Evolutionary conservation across 441 rosid species (phyloP).

Genomic region (Bruguiera hainesii): DNA sequence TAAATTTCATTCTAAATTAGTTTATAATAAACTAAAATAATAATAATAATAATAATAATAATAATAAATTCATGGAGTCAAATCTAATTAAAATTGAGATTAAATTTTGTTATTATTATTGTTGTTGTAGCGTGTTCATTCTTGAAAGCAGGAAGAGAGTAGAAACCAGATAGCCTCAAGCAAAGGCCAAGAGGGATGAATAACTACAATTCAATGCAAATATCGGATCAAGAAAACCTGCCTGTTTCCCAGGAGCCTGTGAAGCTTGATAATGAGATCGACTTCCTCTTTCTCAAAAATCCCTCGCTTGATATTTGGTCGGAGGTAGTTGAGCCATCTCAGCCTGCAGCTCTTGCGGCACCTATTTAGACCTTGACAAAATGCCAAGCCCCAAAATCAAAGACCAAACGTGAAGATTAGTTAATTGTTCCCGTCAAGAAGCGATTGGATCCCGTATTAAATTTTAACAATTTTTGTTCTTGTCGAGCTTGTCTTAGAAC

Average conservation of each 20-base stretch:
- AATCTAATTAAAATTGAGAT: too few relatives aligned
- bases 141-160: not conserved
- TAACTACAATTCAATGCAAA: not conserved
- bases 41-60: too few relatives aligned
- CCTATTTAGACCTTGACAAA: constrained; percentile 33
- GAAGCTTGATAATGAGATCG: constrained; percentile 43
- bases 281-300: constrained; percentile 36
- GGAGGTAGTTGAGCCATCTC: constrained; percentile 48
- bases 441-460: too few relatives aligned
- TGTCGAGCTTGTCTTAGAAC: not conserved
- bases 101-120: too few relatives aligned
- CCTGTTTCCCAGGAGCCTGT: constrained; percentile 43
- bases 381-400: not conserved
- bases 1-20: too few relatives aligned
- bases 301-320: constrained; percentile 46
- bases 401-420: not conserved
- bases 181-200: not conserved
- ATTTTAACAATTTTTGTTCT: not conserved
- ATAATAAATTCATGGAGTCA: too few relatives aligned
- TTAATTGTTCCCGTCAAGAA: not conserved
- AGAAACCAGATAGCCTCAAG: not conserved
- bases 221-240: not conserved
- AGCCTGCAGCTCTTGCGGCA: constrained; percentile 46
- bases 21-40: too few relatives aligned
- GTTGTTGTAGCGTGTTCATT: too few relatives aligned